phyloP scores from a whole-genome alignment of 805 yeast genomes.

The Cyberlindnera xishuangbannaensis region DNA sequence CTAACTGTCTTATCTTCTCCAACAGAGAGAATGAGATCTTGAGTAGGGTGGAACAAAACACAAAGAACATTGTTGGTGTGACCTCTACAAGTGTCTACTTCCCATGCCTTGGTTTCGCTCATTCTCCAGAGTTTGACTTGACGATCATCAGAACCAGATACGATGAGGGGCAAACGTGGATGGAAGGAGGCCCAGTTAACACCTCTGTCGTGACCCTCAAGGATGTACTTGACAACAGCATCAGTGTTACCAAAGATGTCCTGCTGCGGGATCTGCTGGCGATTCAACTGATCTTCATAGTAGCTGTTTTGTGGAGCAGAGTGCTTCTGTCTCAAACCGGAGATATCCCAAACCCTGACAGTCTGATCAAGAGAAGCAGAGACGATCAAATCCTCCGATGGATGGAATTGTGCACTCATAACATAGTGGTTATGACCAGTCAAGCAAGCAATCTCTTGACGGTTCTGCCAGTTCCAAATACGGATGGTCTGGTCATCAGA shows the following conservation, averaged over 20 bases:
- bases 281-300: conserved; percentile 37
- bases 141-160: conserved; percentile 94
- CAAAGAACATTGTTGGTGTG: conserved; percentile 91
- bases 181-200: conserved; percentile 99
- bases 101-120: conserved; percentile 98
- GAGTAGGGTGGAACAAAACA: conserved; percentile 88
- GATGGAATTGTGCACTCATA: conserved; percentile 97
- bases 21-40: conserved; percentile 86
- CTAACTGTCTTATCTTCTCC: conserved; percentile 95
- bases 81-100: conserved; percentile 96
- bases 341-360: conserved; percentile 98
- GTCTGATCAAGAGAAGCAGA: conserved; percentile 96
- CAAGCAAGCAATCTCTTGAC: conserved; percentile 93
- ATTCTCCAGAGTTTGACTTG: conserved; percentile 95
- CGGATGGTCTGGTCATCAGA: conserved; percentile 98
- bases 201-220: conserved; percentile 98
- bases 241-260: conserved; percentile 93
- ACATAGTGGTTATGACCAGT: conserved; percentile 99
- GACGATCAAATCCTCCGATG: conserved; percentile 88
- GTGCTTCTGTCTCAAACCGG: conserved; percentile 91
- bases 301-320: conserved; percentile 64
- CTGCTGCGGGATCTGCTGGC: conserved; percentile 70
- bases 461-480: conserved; percentile 99
- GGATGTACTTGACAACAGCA: conserved; percentile 89
- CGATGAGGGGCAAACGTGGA: conserved; percentile 91